Evolutionary conservation across 2,329 filamentous ascomycete species (phyloP), one percentile per base, ranked within the genome.

Genomic region (Hawksworthiomyces lignivorus): DNA sequence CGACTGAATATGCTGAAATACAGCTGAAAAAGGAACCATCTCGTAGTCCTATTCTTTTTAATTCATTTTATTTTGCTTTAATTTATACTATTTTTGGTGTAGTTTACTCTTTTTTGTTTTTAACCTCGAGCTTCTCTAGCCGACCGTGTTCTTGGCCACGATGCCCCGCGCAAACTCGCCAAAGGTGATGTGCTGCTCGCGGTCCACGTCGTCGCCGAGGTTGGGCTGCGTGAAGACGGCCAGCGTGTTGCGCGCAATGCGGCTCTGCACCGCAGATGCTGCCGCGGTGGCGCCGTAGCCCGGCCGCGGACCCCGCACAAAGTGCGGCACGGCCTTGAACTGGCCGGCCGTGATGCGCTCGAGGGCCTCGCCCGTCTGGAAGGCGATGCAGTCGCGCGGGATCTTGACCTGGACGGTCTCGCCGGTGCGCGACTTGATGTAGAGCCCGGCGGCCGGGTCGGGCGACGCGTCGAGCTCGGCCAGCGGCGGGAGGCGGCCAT

Each of bases 181-280:
- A 72, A 89, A 90, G 29, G 76, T 83, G 43, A 80, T 69, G 28
- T 75, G 72, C 53, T 77, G 71, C 57, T 75, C 68, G 44, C 77
- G 72, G 56, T 90, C 85, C 12, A 90, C 82, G 63, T 79, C 74
- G 52, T 89, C 85, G 53, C 77, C 84, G 46, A 97, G 62, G 65
- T 96, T 95, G 19, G 92, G 92, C 72, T 98, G 92, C 45, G 90
- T 98, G 57, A 97, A 98, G 9, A 97, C 88, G 1, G 92, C 92
- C 51, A 98, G 64, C 9, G 92, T 98, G 64, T 97, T 97, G 45
- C 84, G 69, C 21, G 84, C 84, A 46, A 89, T 73, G 21, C 67
- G 65, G 2, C 67, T 68, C 12, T 4, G 24, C 8, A 8, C 2
- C 8, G 26, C 14, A n/a, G n/a, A n/a, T n/a, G n/a, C n/a, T n/a